Conservation (phyloP, 2,329 filamentous ascomycete species). For the Tympanopsis confertula region DNA sequence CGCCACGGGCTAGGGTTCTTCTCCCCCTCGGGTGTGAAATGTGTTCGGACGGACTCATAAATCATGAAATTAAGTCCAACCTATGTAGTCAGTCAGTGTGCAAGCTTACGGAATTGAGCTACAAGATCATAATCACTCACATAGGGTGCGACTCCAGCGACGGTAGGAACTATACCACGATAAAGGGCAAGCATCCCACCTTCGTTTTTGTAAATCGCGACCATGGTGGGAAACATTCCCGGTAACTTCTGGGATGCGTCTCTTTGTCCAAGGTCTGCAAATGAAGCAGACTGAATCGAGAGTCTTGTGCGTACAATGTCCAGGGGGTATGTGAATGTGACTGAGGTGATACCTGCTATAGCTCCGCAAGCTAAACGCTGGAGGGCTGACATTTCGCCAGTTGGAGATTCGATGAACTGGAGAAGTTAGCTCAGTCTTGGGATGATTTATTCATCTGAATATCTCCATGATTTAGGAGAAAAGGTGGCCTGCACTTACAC, state of each 20-base stretch:
- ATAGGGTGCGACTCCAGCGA: conserved; percentile 91
- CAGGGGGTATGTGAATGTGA: conserved; percentile 87
- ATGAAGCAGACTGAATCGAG: conserved; percentile 96
- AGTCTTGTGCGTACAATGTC: conserved; percentile 93
- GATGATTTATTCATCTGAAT: too few species aligned
- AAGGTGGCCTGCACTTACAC: conserved; percentile 45
- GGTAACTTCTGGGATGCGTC: conserved; percentile 54
- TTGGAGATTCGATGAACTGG: conserved; percentile 63
- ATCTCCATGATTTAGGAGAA: too few species aligned
- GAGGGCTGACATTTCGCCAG: conserved; percentile 64
- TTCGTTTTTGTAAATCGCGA: conserved; percentile 78
- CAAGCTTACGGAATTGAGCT: conserved; percentile 3
- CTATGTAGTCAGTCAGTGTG: conserved; percentile 25
- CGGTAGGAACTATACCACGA: conserved; percentile 82
- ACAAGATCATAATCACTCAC: conserved; percentile 31
- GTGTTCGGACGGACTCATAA: conserved; percentile 77
- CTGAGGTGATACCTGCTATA: conserved; percentile 85
- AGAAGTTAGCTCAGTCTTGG: conserved; percentile 1
- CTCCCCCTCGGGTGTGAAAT: conserved; percentile 78
- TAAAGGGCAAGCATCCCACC: conserved; percentile 81
- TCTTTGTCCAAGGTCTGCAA: conserved; percentile 57
- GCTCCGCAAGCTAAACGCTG: conserved; percentile 81
- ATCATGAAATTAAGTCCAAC: conserved; percentile 98
- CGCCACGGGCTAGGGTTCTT: conserved; percentile 67
- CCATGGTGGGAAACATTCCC: conserved; percentile 83